Evolutionary conservation across 1,139 yeast genomes (phyloP).

Genomic region (Geotrichum bryndzae): DNA sequence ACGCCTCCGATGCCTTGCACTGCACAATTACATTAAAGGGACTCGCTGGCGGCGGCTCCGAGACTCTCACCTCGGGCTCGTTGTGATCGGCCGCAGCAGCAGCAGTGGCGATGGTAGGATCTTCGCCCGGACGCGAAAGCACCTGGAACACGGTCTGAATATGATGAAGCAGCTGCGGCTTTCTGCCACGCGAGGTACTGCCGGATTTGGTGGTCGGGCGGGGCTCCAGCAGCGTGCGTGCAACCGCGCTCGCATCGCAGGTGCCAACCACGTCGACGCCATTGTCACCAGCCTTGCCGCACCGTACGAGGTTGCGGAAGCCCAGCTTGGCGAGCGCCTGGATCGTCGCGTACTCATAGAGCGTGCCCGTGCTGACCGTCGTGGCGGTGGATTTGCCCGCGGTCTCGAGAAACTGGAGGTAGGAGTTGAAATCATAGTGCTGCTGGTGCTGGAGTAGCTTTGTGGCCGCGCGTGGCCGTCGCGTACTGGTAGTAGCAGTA

Average conservation of each 20-base stretch:
- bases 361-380: slow-evolving; percentile 9
- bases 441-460: background rate
- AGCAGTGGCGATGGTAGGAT: too few species aligned
- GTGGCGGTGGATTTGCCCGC: slow-evolving; percentile 6
- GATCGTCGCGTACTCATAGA: slow-evolving; percentile 14
- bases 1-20: slow-evolving; percentile 13
- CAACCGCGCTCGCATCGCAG: background rate
- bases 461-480: background rate
- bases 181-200: background rate
- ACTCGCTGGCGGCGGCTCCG: background rate
- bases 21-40: slow-evolving; percentile 12
- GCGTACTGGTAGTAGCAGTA: background rate
- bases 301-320: slow-evolving; percentile 3
- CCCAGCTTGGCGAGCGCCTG: slow-evolving; percentile 11
- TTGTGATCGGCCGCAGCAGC: background rate
- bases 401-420: slow-evolving; percentile 7
- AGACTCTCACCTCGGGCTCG: background rate
- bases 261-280: slow-evolving; percentile 13
- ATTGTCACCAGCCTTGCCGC: slow-evolving; percentile 15
- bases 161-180: background rate
- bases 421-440: slow-evolving; percentile 11
- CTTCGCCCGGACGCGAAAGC: background rate
- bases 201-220: background rate
- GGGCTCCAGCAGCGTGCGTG: background rate
- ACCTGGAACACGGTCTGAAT: background rate